Base-by-base conservation (phyloP, 495 filamentous ascomycete species). In the Xylaria longipes region DNA sequence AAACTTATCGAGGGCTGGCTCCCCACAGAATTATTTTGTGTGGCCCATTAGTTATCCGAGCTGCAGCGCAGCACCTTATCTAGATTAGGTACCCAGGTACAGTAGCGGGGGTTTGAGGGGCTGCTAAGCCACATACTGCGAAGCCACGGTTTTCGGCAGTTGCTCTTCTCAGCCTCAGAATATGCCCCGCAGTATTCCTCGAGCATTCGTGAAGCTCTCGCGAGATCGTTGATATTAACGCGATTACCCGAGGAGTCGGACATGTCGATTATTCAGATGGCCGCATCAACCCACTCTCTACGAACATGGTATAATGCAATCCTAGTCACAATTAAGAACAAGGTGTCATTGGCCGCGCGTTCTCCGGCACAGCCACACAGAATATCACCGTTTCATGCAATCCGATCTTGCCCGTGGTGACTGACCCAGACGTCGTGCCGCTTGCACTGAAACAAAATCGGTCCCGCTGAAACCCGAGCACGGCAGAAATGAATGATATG, bases 21-120 rank as follows among this genome's bases (percentile, higher is more conserved):
- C 43, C 25, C 68, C 68, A 52, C 68, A 70, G 52, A 56, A 67
- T 50, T 74, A 65, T 61, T 65, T 64, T 71, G 72, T 66, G 72
- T 67, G 72, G 46, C 46, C 60, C 58, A 37, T 4, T 29, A 6
- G 27, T 4, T 29, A 6, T 54, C 50, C 37, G 27, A 41, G 64
- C 33, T 37, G 33, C 31, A 60, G 33, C 20, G 22, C 17, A 17
- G n/a, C 12, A 57, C 25, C n/a, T 22, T 14, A 46, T 20, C 3
- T 46, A 20, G 3, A 3, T 12, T 46, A 14, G 11, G 12, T 46
- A 46, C 43, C 5, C 2, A 22, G 22, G 4, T 54, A 27, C 6
- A 8, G 20, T 50, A 6, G 46, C 20, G 1, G 20, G n/a, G 20
- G 20, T 50, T n/a, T 8, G 33, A 31, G 33, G 54, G 57, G 67